Base-by-base conservation (phyloP, 2,329 filamentous ascomycete genomes). In the Raffaelea albimanens region DNA sequence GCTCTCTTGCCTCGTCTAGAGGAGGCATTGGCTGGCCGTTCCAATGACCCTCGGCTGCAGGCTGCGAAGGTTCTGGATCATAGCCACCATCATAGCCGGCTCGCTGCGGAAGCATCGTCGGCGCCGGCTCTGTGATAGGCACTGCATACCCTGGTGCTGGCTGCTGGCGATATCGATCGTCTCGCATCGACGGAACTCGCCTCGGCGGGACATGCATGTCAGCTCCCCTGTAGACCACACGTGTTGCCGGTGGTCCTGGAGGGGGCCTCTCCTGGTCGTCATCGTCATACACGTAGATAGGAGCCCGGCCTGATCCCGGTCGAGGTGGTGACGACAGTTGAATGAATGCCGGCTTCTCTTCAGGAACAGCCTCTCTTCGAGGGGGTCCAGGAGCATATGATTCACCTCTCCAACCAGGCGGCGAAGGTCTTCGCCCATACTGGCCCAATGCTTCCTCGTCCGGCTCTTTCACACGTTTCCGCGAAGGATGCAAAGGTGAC, bases 361-460 rank as follows among this genome's bases (percentile, higher is more conserved):
- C 38, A 11, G 40, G 16, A 10, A 41, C 22, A n/a, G 45, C 43
- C 25, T 43, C 34, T 16, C 49, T 25, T 48, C 49, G n/a, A n/a
- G n/a, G n/a, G n/a, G n/a, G n/a, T 7, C 23, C n/a, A 20, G 19
- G 22, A 8, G 4, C 38, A 5, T 43, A 18, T 8, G 33, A 40
- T 5, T 23, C 41, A 7, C 23, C 46, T 20, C 33, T 22, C 51
- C 44, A 46, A n/a, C 14, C 23, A n/a, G n/a, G n/a, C 21, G 47
- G 47, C 11, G 49, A 49, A 23, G 25, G 36, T 29, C 14, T 22
- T 18, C 16, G 3, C 2, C 22, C 36, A 25, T 33, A 31, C 2
- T 19, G 34, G 1, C 25, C 11, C 18, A 31, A 11, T 2, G 16
- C 22, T n/a, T 36, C 39, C 9, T 33, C 41, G 11, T 20, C 21